Base-by-base conservation (phyloP, 805 yeast genomes). In the Starmerella bombi region DNA sequence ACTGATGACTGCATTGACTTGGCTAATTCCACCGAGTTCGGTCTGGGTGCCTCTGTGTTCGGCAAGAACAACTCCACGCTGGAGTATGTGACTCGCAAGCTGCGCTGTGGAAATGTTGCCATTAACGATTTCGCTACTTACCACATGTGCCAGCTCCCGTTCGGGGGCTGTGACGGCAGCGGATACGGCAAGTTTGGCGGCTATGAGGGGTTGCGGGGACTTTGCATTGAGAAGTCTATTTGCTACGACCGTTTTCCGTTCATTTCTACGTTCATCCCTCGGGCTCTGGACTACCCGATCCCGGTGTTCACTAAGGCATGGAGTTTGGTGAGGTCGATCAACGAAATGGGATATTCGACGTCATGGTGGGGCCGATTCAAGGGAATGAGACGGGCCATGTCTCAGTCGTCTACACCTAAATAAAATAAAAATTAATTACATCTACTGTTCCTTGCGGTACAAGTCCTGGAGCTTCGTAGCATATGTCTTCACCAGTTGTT, bases 141-240 rank as follows among this genome's bases (percentile, higher is more conserved):
- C 56, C 84, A 86, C 55, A 83, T 91, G 27, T 86, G 95, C 50
- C 98, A 91, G 62, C 67, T 91, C 51, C 99, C 99, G 25, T 91
- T 91, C 62, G 99, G 99, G 40, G 99, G 99, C 23, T 73, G 73
- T 21, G 77, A 77, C 50, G 91, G 85, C 34, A 80, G 94, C 5
- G 99, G 99, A 0, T 91, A 85, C 56, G 98, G 98, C 42, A 88
- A 88, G 58, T 91, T 91, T 64, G 94, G 95, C 18, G 99, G 99
- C 35, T 94, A 80, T 57, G 99, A 91, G 66, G 99, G 99, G 2
- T 67, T 91, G 32, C 73, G 83, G 31, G 96, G 95, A 0, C 65
- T 91, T 34, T 88, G 97, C 59, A 69, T 76, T 42, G 81, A 84
- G 40, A 91, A 91, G 57, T 76, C 93, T 33, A 73, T 91, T 3